Evolutionary conservation across 2,329 filamentous ascomycete species (phyloP), one percentile per base, ranked within the genome.

Genomic region (Trichophaea hybrida): DNA sequence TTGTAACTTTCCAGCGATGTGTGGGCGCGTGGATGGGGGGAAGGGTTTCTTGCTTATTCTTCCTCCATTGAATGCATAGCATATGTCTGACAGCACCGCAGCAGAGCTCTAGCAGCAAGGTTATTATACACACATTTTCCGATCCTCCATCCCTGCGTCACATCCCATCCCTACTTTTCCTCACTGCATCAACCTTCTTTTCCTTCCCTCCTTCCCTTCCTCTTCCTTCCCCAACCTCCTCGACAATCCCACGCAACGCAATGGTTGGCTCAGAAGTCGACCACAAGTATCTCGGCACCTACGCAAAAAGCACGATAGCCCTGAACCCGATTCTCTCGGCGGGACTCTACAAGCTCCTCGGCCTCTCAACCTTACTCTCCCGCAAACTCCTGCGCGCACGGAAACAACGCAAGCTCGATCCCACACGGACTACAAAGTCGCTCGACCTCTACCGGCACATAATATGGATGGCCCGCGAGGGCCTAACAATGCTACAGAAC

Each of bases 221-320:
- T n/a, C 51, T 32, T 8, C 31, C 24, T 38, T 38, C 51, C 32
- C 51, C 24, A 35, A 13, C 51, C 51, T n/a, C 34, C 51, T 10
- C 51, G 12, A 10, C 46, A 10, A 32, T 10, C 50, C 50, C 12
- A 24, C 17, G n/a, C 24, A n/a, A 12, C 10, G 7, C 15, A 13
- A 98, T 97, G 93, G 93, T 93, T 75, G 93, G 90, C 71, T 93
- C 89, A 62, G 88, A 95, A 74, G 88, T 97, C 64, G 93, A 98
- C 73, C 90, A 95, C 75, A 98, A 97, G 75, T 95, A 94, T 74
- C 79, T 98, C 69, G 89, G 88, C 74, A 84, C 83, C 70, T 84
- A 95, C 71, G 91, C 93, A 71, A 86, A 84, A 73, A 79, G 83
- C 63, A 89, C 88, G 67, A 83, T 84, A 70, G 75, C 80, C 61